These are phyloP conservation scores for Claviceps fusiformis DNA, from an alignment of 2,329 filamentous ascomycete genomes.

Conservation along the genomic window DNA sequence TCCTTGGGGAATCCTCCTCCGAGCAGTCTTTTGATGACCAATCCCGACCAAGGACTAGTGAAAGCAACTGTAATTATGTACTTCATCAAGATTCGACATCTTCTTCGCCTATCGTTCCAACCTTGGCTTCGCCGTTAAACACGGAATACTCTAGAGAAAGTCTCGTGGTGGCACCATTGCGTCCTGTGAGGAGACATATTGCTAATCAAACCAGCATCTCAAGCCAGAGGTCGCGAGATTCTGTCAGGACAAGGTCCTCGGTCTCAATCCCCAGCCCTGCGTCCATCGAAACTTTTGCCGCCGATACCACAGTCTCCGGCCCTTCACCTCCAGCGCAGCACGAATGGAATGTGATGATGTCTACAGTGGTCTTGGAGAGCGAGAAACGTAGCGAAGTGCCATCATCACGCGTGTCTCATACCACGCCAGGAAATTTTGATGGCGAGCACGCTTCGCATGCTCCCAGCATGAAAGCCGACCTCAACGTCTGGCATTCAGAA, in stretches of 20 bases:
- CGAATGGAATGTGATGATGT: constrained; percentile 51
- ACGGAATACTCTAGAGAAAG: constrained; percentile 47
- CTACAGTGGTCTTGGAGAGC: constrained; percentile 49
- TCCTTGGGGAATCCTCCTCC: constrained; percentile 35
- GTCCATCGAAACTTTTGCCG: constrained; percentile 28
- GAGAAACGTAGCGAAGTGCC: constrained; percentile 37
- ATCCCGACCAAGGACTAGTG: constrained; percentile 21
- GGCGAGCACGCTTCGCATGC: constrained; percentile 21
- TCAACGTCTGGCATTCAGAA: not conserved
- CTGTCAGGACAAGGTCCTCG: constrained; percentile 37
- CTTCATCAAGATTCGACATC: constrained; percentile 32
- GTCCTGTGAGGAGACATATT: constrained; percentile 31
- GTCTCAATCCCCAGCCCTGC: constrained; percentile 43
- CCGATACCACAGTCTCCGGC: constrained; percentile 13
- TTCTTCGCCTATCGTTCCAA: not conserved
- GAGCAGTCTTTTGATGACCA: constrained; percentile 25
- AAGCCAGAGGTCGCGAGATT: constrained; percentile 38
- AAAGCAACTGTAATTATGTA: constrained; percentile 39
- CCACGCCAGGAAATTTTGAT: constrained; percentile 31
- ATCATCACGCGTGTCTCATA: constrained; percentile 33
- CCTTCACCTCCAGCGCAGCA: constrained; percentile 26
- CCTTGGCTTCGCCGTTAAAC: not conserved
- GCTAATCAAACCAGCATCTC: constrained; percentile 35
- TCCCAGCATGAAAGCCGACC: not conserved
- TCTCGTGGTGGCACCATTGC: constrained; percentile 41